These are phyloP conservation scores for Ajuga reptans DNA, from an alignment of 305 asterid genomes.

Conservation along the genomic window DNA sequence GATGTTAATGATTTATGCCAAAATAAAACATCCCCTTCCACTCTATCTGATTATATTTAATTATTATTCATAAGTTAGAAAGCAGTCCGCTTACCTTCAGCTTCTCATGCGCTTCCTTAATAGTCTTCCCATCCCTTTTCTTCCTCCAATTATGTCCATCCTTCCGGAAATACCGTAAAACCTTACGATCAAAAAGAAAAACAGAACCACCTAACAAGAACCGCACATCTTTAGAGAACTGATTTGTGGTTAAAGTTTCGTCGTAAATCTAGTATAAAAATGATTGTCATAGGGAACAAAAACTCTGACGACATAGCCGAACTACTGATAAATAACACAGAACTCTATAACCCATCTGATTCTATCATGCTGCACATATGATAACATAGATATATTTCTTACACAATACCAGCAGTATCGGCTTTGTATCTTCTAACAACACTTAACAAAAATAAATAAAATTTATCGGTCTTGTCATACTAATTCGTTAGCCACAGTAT, in stretches of 20 bases:
- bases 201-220: conserved; percentile 71
- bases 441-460: not conserved
- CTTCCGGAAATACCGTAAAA: conserved; percentile 70
- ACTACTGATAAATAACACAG: not conserved
- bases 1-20: not conserved
- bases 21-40: not conserved
- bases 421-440: conserved; percentile 3
- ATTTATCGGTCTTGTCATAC: not conserved
- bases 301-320: not conserved
- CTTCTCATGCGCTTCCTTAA: conserved; percentile 89
- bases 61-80: not conserved
- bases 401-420: not conserved
- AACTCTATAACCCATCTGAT: not conserved
- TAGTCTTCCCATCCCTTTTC: conserved; percentile 82
- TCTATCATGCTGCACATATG: not conserved
- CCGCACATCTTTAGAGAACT: conserved; percentile 1
- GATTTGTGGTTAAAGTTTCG: not conserved
- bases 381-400: not conserved
- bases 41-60: not conserved
- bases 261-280: not conserved
- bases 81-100: conserved; percentile 40
- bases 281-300: not conserved
- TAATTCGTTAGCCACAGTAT: not conserved
- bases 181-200: conserved; percentile 81
- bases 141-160: conserved; percentile 92